phyloP scores from a whole-genome alignment of 441 rosid species.

The Dalechampia spathulata region DNA sequence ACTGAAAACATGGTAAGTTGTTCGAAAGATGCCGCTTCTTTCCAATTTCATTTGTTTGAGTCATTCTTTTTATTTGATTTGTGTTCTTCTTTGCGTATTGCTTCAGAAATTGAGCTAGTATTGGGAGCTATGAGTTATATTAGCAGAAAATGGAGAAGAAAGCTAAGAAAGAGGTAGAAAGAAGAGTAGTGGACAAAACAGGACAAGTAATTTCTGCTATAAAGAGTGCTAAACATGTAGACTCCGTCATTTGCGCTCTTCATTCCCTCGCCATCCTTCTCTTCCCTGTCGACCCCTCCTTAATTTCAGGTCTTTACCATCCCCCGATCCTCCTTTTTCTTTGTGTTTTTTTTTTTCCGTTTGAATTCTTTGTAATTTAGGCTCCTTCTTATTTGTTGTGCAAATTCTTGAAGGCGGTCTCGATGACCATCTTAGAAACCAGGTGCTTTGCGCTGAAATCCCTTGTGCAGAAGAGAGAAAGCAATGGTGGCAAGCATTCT shows the following conservation, averaged over 20 bases:
- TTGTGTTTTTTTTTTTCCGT: too few relatives aligned
- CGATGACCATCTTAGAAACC: conserved; percentile 42
- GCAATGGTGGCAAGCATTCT: conserved; percentile 50
- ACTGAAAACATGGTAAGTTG: too few relatives aligned
- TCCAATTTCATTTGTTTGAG: too few relatives aligned
- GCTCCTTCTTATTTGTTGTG: too few relatives aligned
- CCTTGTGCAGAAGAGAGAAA: conserved; percentile 46
- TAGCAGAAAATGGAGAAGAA: conserved; percentile 32
- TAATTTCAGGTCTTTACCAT: conserved; percentile 38
- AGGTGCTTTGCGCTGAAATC: conserved; percentile 39
- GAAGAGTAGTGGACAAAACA: conserved; percentile 38
- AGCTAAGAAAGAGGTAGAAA: conserved; percentile 28
- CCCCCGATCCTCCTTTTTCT: neutral
- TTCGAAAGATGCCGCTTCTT: too few relatives aligned
- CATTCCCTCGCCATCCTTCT: conserved; percentile 74
- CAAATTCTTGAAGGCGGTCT: conserved; percentile 39
- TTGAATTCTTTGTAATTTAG: too few relatives aligned
- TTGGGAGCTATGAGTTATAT: too few relatives aligned
- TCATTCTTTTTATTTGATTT: too few relatives aligned
- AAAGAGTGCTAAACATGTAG: conserved; percentile 52
- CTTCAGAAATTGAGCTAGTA: too few relatives aligned
- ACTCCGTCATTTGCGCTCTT: conserved; percentile 64
- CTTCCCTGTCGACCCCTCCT: conserved; percentile 61
- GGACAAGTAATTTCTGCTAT: conserved; percentile 51
- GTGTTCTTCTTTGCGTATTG: too few relatives aligned